phyloP scores from a whole-genome alignment of 2,329 filamentous ascomycete genomes.

The Grosmannia clavigera region DNA sequence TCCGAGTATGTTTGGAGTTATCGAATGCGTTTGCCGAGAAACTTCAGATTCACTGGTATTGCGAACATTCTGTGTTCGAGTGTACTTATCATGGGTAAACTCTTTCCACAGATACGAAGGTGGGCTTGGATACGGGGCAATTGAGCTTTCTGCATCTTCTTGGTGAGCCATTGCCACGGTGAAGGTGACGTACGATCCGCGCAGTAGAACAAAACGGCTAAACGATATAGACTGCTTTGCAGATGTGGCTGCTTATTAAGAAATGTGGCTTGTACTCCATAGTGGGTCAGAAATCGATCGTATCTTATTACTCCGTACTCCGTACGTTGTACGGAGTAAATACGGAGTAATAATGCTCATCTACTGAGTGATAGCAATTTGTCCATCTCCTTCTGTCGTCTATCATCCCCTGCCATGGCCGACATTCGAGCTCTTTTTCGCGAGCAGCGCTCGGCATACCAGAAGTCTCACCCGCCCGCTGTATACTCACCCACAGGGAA shows the following conservation, averaged over 20 bases:
- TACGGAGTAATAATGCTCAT: too few species aligned
- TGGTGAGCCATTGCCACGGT: constrained; percentile 45
- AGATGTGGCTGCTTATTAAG: constrained; percentile 4
- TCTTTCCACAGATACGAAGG: constrained; percentile 73
- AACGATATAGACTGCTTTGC: neutral
- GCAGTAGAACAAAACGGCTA: neutral
- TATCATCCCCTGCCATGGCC: constrained; percentile 42
- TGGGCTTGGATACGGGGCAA: constrained; percentile 52
- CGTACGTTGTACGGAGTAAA: too few species aligned
- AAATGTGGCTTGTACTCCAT: too few species aligned
- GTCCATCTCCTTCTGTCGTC: neutral
- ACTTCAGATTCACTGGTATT: constrained; percentile 23
- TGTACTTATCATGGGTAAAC: constrained; percentile 67
- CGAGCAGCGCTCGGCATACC: constrained; percentile 61
- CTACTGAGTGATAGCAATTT: too few species aligned
- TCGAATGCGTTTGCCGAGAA: constrained; percentile 12
- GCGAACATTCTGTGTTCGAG: constrained; percentile 36
- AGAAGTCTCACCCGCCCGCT: constrained; percentile 58
- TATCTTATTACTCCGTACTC: too few species aligned
- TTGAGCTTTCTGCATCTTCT: constrained; percentile 14
- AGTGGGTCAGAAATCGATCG: too few species aligned
- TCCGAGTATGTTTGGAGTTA: constrained; percentile 42
- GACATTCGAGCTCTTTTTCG: constrained; percentile 71
- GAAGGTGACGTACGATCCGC: neutral
- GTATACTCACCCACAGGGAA: constrained; percentile 56